Percentiles rank a stretch among this genome's conserved stretches.
Conservation (phyloP, 2,329 filamentous ascomycete genomes). For the Cercospora sesami region DNA sequence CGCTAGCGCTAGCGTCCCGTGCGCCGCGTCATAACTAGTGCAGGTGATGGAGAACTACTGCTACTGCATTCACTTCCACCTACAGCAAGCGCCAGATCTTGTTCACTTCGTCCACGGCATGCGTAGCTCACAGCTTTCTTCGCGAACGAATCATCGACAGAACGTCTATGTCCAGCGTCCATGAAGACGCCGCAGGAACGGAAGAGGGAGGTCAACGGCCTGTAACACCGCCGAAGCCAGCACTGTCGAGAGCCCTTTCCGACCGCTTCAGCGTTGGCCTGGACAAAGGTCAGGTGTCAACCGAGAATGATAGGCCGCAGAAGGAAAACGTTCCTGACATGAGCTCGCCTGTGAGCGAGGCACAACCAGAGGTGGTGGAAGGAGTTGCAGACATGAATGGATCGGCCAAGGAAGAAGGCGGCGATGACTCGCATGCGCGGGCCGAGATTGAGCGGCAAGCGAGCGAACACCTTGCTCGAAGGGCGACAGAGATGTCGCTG, state of each 20-base stretch:
- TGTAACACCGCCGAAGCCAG: slow-evolving; percentile 20
- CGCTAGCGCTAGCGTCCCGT: neutral
- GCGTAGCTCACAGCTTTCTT: neutral
- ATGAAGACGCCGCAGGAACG: slow-evolving; percentile 23
- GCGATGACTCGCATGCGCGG: slow-evolving; percentile 20
- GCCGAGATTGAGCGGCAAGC: slow-evolving; percentile 34
- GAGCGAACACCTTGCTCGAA: slow-evolving; percentile 35
- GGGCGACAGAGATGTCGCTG: slow-evolving; percentile 33
- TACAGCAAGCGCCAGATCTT: neutral
- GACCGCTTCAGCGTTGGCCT: slow-evolving; percentile 19
- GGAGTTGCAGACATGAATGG: neutral
- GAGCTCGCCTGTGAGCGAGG: slow-evolving; percentile 6
- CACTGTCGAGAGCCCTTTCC: slow-evolving; percentile 18
- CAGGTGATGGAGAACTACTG: neutral
- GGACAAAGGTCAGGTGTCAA: neutral
- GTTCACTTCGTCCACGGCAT: neutral
- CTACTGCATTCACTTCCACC: neutral
- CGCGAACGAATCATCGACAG: neutral
- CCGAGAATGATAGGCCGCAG: neutral
- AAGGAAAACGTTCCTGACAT: slow-evolving; percentile 9
- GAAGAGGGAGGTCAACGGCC: slow-evolving; percentile 22
- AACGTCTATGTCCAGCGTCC: slow-evolving; percentile 34
- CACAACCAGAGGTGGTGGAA: neutral
- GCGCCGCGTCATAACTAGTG: neutral
- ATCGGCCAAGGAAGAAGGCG: slow-evolving; percentile 2